Evolutionary conservation across 2,329 filamentous ascomycete species (phyloP), one percentile per base, ranked within the genome.

Genomic region (Colletotrichum incanum): DNA sequence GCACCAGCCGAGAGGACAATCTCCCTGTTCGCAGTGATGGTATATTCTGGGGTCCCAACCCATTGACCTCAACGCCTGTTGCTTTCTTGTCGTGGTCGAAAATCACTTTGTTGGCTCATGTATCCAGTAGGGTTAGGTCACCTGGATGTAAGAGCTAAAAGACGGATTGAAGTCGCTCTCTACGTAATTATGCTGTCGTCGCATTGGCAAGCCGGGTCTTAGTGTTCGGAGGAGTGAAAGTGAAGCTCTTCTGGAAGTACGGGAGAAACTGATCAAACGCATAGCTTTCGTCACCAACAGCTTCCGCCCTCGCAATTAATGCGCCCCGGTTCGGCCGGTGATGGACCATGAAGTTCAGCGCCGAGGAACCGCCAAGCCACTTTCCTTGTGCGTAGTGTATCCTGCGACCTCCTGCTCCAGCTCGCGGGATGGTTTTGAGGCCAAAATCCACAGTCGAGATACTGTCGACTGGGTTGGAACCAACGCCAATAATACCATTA

Each of bases 81-180:
- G 84, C 86, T 59, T 77, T 83, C 60, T 79, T 84, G 0, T 80
- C 70, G 71, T 49, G 49, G 55, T 85, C 75, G 55, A 88, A 89
- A 0, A 86, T 23, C 1, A 90, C 81, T 54, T 80, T 82, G 73
- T 84, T 83, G 3, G 83, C 87, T 5, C 84, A 76, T 0, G 85
- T 58, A 58, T 75, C 41, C 73, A 78, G 74, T 76, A 78, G 58
- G 75, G 45, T 58, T 72, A 54, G 9, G 76, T 75, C 1, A 79
- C 74, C 9, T 75, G 73, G 14, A 81, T 59, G 5, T 75, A 23
- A 49, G 79, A 75, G 80, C n/a, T 74, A 2, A 54, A 59, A n/a
- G 64, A 59, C 6, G 64, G 43, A 23, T 28, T 28, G 54, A 41
- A 59, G 54, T 66, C 64, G 31, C 23, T 66, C n/a, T 56, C 52